Evolutionary conservation across 805 yeast species (phyloP).

Genomic region (Metschnikowia similis): DNA sequence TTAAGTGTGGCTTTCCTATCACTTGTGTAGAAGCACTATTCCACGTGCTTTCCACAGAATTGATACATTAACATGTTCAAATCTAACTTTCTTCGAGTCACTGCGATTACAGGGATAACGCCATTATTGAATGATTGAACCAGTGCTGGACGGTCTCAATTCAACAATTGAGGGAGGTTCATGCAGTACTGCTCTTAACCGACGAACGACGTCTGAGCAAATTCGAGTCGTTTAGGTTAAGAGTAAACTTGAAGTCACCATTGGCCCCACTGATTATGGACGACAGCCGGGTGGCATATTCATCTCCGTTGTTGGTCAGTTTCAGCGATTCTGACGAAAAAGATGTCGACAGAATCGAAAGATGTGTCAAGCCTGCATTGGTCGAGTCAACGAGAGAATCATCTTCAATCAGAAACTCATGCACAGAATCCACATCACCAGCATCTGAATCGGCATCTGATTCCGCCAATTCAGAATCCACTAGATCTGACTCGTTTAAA

Average conservation of each 20-base stretch:
- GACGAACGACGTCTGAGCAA: conserved; percentile 49
- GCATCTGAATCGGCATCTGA: conserved; percentile 8
- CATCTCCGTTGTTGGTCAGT: conserved; percentile 19
- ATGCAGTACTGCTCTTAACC: conserved; percentile 12
- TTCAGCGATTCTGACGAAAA: conserved; percentile 15
- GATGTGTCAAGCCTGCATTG: conserved; percentile 18
- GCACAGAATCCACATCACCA: conserved; percentile 2
- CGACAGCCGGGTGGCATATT: conserved; percentile 36
- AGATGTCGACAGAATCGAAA: conserved; percentile 17
- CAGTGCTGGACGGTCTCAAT: neutral
- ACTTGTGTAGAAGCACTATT: too few relatives aligned
- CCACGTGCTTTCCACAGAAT: too few relatives aligned
- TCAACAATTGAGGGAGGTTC: neutral
- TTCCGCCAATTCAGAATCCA: conserved; percentile 13
- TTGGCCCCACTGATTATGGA: conserved; percentile 36
- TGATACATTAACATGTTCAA: too few relatives aligned
- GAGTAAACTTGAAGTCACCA: conserved; percentile 48
- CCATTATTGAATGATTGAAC: neutral
- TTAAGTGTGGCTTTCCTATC: too few relatives aligned
- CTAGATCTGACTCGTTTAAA: conserved; percentile 17
- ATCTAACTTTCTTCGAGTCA: too few relatives aligned
- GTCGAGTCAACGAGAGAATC: neutral
- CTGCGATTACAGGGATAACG: neutral
- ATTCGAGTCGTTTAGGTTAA: conserved; percentile 62
- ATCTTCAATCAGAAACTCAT: conserved; percentile 2